Base-by-base conservation (phyloP, 768 basidiomycete genomes). In the Leccinum truebloodii region DNA sequence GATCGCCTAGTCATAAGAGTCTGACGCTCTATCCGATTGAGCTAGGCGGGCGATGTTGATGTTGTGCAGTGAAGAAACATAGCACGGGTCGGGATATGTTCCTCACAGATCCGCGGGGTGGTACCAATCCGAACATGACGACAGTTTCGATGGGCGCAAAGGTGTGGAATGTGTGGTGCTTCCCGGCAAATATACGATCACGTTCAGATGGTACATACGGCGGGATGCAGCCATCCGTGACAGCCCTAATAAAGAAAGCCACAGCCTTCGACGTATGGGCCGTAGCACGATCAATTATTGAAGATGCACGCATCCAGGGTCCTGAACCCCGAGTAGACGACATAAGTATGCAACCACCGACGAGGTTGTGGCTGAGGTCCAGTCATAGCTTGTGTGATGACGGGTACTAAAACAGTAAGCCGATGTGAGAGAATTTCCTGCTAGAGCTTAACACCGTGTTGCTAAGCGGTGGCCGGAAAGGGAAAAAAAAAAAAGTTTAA, bases 11-110 rank as follows among this genome's bases (percentile, higher is more conserved):
- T 71, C 58, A 51, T 84, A 84, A 83, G 81, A 83, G 81, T 83
- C 81, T 84, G 81, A 83, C 81, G 81, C 81, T 84, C 82, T 83
- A 84, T 83, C 81, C 81, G 81, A 83, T 83, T 83, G 83, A 84
- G 81, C 83, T 84, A 83, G 81, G 81, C 81, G 80, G 83, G 81
- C 81, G 64, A 57, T 58, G 6, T 6, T 2, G 5, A 2, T 3
- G 0, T 1, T 12, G 0, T 22, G 4, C 9, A 3, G 7, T 24
- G 5, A 13, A 16, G 9, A 10, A 0, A 2, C n/a, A 26, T 34
- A n/a, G 2, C 28, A 16, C 14, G 28, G 10, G 22, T 34, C 9
- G 24, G n/a, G 41, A 12, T 18, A 18, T 22, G 13, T 30, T 22
- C 16, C 54, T 37, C 44, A 9, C 30, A 10, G 37, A 41, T 46